phyloP scores from a whole-genome alignment of 306 rosid species.

The Geum urbanum region DNA sequence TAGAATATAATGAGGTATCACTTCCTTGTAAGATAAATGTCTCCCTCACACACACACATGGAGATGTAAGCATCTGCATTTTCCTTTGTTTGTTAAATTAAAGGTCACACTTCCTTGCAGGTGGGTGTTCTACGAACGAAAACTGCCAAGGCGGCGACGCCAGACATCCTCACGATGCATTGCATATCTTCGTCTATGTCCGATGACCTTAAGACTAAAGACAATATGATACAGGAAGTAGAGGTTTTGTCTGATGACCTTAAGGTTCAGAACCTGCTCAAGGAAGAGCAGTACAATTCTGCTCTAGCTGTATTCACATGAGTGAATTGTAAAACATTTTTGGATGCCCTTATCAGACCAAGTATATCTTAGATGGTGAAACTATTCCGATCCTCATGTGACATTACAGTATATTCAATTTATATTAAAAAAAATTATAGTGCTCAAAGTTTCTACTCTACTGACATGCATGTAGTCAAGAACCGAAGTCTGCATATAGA shows the following conservation, averaged over 20 bases:
- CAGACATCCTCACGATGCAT: conserved; percentile 59
- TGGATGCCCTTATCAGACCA: no score
- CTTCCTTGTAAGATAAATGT: conserved; percentile 3
- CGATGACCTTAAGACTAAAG: conserved; percentile 48
- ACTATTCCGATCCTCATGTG: no score
- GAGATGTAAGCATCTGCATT: not conserved
- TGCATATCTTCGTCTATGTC: conserved; percentile 67
- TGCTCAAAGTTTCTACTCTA: no score
- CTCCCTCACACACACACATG: not conserved
- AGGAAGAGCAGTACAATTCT: no score
- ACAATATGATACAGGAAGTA: conserved; percentile 3
- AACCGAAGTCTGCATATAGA: no score
- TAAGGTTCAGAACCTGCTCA: conserved; percentile 2
- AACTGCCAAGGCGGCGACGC: conserved; percentile 53
- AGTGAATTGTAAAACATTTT: no score
- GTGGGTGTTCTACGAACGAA: conserved; percentile 52
- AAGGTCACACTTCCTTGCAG: conserved; percentile 26
- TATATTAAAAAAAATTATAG: no score
- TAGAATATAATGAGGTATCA: conserved; percentile 69
- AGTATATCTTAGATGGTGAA: no score
- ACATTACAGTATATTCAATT: no score
- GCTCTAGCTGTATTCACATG: no score
- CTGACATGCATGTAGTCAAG: no score
- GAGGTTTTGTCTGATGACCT: not conserved
- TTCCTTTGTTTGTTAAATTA: conserved; percentile 12